Conservation (phyloP, 768 basidiomycete species). For the Russula lepida region DNA sequence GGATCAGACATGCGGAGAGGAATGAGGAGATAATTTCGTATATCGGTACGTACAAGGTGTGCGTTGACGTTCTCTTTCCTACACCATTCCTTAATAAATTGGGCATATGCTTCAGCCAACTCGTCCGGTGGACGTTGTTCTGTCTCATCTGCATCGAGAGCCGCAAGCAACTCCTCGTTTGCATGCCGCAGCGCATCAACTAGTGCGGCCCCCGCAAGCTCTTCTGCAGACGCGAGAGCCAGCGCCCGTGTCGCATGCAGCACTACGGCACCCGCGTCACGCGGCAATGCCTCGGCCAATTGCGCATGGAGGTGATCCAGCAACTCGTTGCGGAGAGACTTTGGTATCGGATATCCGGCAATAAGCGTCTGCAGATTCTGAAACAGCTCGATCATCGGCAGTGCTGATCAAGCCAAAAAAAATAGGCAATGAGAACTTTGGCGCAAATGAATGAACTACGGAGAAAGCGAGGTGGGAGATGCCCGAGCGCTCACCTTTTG, state of each 20-base stretch:
- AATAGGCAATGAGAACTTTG: background rate
- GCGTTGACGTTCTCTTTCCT: slow-evolving; percentile 26
- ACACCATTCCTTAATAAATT: slow-evolving; percentile 44
- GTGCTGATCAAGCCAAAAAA: slow-evolving; percentile 26
- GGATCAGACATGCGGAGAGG: background rate
- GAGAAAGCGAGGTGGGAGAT: background rate
- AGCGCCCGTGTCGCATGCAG: slow-evolving; percentile 33
- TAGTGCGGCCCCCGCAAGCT: slow-evolving; percentile 41
- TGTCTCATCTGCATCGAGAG: slow-evolving; percentile 10
- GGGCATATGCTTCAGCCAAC: slow-evolving; percentile 33
- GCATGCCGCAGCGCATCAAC: slow-evolving; percentile 46
- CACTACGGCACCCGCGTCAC: slow-evolving; percentile 32
- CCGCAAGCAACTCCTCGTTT: slow-evolving; percentile 42
- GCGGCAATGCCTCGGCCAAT: slow-evolving; percentile 31
- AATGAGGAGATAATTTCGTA: background rate
- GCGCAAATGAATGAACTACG: background rate
- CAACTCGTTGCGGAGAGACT: slow-evolving; percentile 32
- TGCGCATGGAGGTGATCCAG: slow-evolving; percentile 39
- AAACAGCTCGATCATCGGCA: slow-evolving; percentile 37
- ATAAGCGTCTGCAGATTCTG: slow-evolving; percentile 36
- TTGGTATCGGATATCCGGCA: slow-evolving; percentile 35
- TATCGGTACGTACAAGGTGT: slow-evolving; percentile 24
- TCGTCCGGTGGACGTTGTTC: slow-evolving; percentile 21
- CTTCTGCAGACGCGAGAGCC: slow-evolving; percentile 18
- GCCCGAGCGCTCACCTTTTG: slow-evolving; percentile 58